These are phyloP conservation scores for Zygoascus bituminiphila DNA, from an alignment of 805 yeast species.

Conservation along the genomic window DNA sequence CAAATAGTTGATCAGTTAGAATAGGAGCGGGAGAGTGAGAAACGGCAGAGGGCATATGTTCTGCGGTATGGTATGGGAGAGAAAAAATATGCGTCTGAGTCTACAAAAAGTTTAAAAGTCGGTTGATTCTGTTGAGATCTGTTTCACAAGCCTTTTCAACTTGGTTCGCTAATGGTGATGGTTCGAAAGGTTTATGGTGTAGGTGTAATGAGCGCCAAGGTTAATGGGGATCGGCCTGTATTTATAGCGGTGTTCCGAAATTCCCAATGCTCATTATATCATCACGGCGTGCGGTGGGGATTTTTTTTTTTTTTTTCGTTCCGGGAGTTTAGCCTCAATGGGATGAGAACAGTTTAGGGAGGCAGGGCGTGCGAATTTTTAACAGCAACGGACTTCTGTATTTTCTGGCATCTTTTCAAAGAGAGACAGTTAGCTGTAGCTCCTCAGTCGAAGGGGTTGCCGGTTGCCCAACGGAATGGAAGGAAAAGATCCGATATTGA, in stretches of 20 bases:
- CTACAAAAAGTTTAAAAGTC: background rate
- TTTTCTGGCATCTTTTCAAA: background rate
- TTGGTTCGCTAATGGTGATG: background rate
- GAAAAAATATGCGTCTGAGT: background rate
- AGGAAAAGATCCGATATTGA: too few species aligned
- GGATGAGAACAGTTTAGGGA: background rate
- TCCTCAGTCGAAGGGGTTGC: too few species aligned
- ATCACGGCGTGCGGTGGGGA: background rate
- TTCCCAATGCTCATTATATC: background rate
- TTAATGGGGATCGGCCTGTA: background rate
- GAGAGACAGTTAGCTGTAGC: too few species aligned
- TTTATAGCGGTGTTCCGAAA: background rate
- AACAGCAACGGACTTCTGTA: background rate
- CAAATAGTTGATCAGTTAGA: background rate
- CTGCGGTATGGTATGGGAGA: background rate
- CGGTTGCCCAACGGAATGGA: too few species aligned
- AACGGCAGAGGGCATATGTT: background rate
- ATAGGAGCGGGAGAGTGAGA: background rate
- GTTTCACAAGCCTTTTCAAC: background rate
- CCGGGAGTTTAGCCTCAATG: background rate
- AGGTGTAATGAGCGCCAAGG: background rate
- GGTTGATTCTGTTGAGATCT: background rate
- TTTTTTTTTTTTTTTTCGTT: too few species aligned
- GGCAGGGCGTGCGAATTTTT: background rate
- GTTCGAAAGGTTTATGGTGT: background rate